These are phyloP conservation scores for Paxillus ammoniavirescens DNA, from an alignment of 768 basidiomycete species.

Conservation along the genomic window DNA sequence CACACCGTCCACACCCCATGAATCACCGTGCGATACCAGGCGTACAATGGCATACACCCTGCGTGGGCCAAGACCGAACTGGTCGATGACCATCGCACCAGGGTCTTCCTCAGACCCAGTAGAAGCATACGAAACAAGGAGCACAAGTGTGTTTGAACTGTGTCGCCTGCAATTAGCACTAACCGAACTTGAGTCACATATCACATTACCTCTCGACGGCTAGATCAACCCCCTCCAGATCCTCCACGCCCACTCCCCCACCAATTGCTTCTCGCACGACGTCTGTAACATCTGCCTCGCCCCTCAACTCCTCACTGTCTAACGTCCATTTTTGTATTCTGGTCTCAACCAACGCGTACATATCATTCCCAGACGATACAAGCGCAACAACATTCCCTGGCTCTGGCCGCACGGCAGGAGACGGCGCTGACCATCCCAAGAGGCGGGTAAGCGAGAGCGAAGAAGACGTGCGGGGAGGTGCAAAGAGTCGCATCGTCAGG, in stretches of 20 bases:
- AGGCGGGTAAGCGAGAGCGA: constrained; percentile 44
- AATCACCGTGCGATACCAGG: constrained; percentile 33
- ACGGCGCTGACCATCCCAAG: constrained; percentile 40
- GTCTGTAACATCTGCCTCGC: constrained; percentile 55
- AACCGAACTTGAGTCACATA: not conserved
- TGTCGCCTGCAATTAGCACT: constrained; percentile 11
- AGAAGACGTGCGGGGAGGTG: constrained; percentile 44
- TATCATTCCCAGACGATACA: constrained; percentile 48
- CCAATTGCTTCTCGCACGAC: constrained; percentile 49
- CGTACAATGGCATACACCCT: constrained; percentile 65
- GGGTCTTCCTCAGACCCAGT: constrained; percentile 40
- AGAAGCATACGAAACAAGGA: constrained; percentile 69
- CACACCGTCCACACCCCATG: constrained; percentile 35
- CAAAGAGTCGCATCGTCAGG: constrained; percentile 56
- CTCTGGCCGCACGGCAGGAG: constrained; percentile 40
- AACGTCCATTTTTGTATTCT: constrained; percentile 65
- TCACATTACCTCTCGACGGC: constrained; percentile 52
- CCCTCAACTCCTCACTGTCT: constrained; percentile 52
- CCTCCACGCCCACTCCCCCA: constrained; percentile 47
- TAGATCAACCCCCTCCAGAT: constrained; percentile 74
- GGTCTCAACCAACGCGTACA: constrained; percentile 71
- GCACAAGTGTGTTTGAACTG: constrained; percentile 52
- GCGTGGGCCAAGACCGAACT: constrained; percentile 45
- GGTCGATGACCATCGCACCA: constrained; percentile 33
- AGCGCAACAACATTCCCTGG: constrained; percentile 67